phyloP scores from a whole-genome alignment of 2,329 filamentous ascomycete species.

The Claviceps pusilla region DNA sequence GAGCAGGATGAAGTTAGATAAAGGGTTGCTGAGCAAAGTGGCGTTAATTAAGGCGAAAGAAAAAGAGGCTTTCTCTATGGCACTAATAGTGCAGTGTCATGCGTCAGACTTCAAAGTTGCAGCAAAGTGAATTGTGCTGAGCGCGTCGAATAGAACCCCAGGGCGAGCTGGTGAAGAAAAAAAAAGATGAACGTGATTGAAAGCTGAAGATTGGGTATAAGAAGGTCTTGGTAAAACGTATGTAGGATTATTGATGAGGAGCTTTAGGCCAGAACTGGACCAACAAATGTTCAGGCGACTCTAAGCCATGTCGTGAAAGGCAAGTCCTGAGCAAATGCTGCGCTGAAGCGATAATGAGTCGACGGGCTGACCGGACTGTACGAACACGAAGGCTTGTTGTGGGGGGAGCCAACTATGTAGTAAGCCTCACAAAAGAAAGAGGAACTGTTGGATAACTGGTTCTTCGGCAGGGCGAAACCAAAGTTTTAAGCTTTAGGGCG shows the following conservation, averaged over 20 bases:
- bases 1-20: conserved; percentile 11
- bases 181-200: neutral
- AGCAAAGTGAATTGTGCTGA: neutral
- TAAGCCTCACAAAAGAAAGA: neutral
- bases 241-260: neutral
- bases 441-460: neutral
- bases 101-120: neutral
- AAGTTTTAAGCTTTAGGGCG: neutral
- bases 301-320: conserved; percentile 2
- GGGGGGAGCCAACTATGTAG: neutral
- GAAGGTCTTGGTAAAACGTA: neutral
- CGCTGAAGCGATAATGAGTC: neutral
- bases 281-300: neutral
- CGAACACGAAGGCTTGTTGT: neutral
- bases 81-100: neutral
- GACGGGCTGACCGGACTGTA: neutral
- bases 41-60: too few relatives aligned
- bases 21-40: conserved; percentile 14
- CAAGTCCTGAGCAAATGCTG: neutral
- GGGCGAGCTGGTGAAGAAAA: neutral
- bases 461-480: neutral
- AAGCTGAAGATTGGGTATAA: neutral
- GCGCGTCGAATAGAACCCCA: neutral
- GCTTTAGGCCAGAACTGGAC: neutral
- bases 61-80: neutral